phyloP scores from a whole-genome alignment of 2,329 filamentous ascomycete genomes.

The Xylariomycetidae sp. region DNA sequence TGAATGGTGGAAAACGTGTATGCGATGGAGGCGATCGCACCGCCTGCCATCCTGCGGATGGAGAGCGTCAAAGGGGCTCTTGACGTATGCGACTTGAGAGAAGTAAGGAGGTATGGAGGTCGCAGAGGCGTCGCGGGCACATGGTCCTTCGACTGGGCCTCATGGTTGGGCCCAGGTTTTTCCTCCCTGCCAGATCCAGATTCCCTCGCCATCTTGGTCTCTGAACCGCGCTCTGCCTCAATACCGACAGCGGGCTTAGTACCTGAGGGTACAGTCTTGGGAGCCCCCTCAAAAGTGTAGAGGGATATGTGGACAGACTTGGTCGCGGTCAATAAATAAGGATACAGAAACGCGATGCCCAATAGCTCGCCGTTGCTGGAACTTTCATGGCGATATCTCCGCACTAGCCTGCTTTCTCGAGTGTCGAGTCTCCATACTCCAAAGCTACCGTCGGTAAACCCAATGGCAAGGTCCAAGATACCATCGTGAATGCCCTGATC shows the following conservation, averaged over 20 bases:
- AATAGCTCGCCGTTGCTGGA: slow-evolving; percentile 63
- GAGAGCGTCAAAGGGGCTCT: slow-evolving; percentile 78
- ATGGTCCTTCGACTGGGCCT: neutral
- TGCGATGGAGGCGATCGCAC: slow-evolving; percentile 76
- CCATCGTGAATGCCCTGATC: slow-evolving; percentile 38
- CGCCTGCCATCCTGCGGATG: slow-evolving; percentile 60
- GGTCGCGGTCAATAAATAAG: slow-evolving; percentile 77
- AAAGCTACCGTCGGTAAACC: slow-evolving; percentile 69
- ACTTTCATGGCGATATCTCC: slow-evolving; percentile 54
- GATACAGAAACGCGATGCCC: slow-evolving; percentile 66
- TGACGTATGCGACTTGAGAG: slow-evolving; percentile 74
- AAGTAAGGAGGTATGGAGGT: slow-evolving; percentile 62
- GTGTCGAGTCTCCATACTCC: slow-evolving; percentile 61
- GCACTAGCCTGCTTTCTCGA: slow-evolving; percentile 36
- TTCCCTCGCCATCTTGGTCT: slow-evolving; percentile 5
- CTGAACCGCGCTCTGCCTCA: slow-evolving; percentile 2
- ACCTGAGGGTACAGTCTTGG: slow-evolving; percentile 7
- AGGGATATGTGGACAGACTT: slow-evolving; percentile 68
- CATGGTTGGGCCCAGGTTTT: no score
- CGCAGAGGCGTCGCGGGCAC: slow-evolving; percentile 8
- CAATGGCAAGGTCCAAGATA: slow-evolving; percentile 58
- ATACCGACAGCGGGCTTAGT: slow-evolving; percentile 6
- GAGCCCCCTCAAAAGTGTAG: slow-evolving; percentile 56
- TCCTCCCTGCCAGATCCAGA: slow-evolving; percentile 3
- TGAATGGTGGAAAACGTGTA: slow-evolving; percentile 75